Conservation (phyloP, 2,329 filamentous ascomycete genomes). For the Exophiala xenobiotica region DNA sequence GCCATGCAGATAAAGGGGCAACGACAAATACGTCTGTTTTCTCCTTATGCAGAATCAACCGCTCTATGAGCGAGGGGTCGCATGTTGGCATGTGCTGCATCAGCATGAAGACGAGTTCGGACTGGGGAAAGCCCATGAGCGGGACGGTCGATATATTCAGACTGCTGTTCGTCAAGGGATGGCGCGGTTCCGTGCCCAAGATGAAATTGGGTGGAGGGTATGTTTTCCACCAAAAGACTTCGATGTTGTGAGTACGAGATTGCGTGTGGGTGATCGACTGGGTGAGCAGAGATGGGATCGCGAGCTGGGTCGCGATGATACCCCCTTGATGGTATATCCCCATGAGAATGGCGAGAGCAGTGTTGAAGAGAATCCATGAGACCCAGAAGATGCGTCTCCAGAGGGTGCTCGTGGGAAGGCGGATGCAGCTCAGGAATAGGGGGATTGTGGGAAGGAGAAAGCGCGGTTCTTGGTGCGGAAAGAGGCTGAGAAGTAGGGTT, state of each 20-base stretch:
- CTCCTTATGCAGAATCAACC: conserved; percentile 20
- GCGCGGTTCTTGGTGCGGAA: conserved; percentile 54
- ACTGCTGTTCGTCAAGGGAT: conserved; percentile 24
- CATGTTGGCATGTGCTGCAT: conserved; percentile 35
- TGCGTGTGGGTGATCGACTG: conserved; percentile 28
- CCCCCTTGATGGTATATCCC: conserved; percentile 56
- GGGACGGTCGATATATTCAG: conserved; percentile 44
- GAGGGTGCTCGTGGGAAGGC: conserved; percentile 37
- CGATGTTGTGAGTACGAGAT: conserved; percentile 30
- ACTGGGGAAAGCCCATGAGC: conserved; percentile 49
- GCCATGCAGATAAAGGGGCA: conserved; percentile 44
- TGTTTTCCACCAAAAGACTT: conserved; percentile 56
- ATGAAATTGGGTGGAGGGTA: conserved; percentile 55
- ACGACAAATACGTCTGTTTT: conserved; percentile 42
- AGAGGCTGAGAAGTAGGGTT: conserved; percentile 44
- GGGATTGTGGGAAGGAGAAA: conserved; percentile 54
- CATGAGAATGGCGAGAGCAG: conserved; percentile 49
- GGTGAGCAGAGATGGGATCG: conserved; percentile 38
- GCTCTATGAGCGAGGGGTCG: conserved; percentile 24
- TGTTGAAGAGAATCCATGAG: conserved; percentile 52
- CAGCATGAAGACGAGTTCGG: conserved; percentile 42
- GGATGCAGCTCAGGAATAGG: conserved; percentile 51
- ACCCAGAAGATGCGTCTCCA: conserved; percentile 41
- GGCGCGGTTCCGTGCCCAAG: conserved; percentile 40
- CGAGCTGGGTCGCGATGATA: conserved; percentile 50